Evolutionary conservation across 2,329 filamentous ascomycete genomes (phyloP).

Genomic region (Venturia carpophila): DNA sequence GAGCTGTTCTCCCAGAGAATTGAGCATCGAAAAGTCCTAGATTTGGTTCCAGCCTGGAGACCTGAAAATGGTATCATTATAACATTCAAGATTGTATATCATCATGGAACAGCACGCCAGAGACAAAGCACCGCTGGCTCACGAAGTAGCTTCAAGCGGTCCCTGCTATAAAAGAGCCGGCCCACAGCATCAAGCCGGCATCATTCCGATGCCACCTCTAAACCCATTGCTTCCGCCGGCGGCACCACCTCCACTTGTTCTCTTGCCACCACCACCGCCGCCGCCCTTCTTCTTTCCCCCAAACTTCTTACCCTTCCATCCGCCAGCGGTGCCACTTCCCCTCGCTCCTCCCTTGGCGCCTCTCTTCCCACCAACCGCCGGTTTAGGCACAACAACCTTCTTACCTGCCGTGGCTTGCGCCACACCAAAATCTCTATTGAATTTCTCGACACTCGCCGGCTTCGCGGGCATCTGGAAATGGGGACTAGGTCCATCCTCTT

Average conservation of each 20-base stretch:
- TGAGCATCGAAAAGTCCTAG: too few species aligned
- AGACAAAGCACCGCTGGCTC: neutral
- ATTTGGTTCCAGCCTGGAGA: too few species aligned
- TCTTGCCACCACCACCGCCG: conserved; percentile 8
- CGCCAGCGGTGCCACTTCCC: conserved; percentile 5
- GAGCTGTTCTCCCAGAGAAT: too few species aligned
- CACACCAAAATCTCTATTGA: conserved; percentile 1
- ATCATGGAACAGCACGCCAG: neutral
- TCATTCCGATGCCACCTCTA: conserved; percentile 29
- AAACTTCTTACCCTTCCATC: neutral
- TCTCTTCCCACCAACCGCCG: neutral
- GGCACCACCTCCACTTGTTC: conserved; percentile 15
- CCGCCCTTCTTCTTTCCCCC: neutral
- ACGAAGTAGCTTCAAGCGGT: neutral
- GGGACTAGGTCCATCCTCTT: neutral
- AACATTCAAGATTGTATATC: neutral
- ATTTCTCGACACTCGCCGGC: conserved; percentile 3
- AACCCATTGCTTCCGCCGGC: conserved; percentile 12
- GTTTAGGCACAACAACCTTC: conserved; percentile 4
- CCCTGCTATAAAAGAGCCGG: neutral
- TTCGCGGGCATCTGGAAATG: conserved; percentile 3
- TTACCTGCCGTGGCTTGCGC: conserved; percentile 14
- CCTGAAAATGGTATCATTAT: neutral
- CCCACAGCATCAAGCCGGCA: conserved; percentile 28
- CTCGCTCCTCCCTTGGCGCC: conserved; percentile 6